phyloP scores from a whole-genome alignment of 352 stramenopile species.

The Phytophthora nicotianae region DNA sequence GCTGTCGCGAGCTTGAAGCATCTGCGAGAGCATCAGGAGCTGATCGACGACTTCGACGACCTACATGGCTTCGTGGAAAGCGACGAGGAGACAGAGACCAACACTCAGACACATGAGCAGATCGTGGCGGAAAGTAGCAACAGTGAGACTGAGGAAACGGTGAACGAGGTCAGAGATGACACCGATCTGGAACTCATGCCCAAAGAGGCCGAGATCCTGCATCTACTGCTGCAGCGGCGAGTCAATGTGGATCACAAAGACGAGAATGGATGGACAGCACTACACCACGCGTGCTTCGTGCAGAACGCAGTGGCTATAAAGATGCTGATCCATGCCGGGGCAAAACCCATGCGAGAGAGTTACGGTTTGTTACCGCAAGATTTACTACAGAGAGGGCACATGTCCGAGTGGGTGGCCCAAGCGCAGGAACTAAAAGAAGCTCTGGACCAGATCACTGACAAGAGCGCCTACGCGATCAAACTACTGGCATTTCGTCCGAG shows the following conservation, averaged over 20 bases:
- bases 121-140: conserved; percentile 18
- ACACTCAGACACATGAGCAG: conserved; percentile 6
- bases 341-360: conserved; percentile 69
- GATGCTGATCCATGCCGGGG: conserved; percentile 77
- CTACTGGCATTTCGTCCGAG: conserved; percentile 81
- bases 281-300: conserved; percentile 83
- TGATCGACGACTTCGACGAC: conserved; percentile 55
- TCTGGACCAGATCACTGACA: conserved; percentile 69
- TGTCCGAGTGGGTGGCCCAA: conserved; percentile 69
- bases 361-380: conserved; percentile 83
- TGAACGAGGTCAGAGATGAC: conserved; percentile 60
- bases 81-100: conserved; percentile 22
- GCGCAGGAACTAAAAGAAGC: conserved; percentile 77
- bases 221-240: conserved; percentile 68
- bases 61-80: conserved; percentile 29
- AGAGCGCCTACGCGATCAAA: conserved; percentile 70
- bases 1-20: conserved; percentile 67
- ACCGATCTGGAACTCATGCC: conserved; percentile 60
- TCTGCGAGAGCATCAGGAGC: conserved; percentile 43
- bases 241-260: conserved; percentile 85
- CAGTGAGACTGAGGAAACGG: conserved; percentile 32
- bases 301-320: conserved; percentile 74
- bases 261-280: conserved; percentile 83
- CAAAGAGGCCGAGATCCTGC: conserved; percentile 77
- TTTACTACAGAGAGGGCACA: conserved; percentile 69